A percentile compares a stretch with the other conserved stretches of the same genome.
Conservation (phyloP, 2,329 filamentous ascomycete genomes). For the Fusarium floridanum region DNA sequence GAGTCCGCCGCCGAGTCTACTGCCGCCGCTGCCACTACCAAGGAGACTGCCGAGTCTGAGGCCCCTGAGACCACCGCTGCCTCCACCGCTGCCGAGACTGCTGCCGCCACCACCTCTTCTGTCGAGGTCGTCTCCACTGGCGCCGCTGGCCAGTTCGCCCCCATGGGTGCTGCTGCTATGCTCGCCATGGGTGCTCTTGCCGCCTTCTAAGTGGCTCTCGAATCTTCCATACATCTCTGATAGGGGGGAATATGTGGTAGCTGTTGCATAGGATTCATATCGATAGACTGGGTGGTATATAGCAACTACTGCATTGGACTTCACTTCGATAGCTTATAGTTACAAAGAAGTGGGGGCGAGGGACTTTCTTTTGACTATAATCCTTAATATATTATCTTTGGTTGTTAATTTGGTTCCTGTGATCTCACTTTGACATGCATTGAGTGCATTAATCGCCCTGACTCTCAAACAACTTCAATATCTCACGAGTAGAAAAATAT, state of each 20-base stretch:
- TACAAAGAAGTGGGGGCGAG: neutral
- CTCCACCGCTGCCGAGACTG: neutral
- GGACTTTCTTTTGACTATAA: constrained; percentile 4
- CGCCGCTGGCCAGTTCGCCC: neutral
- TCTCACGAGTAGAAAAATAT: no score
- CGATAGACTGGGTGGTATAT: neutral
- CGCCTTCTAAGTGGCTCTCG: constrained; percentile 2
- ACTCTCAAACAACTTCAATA: no score
- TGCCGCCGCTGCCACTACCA: neutral
- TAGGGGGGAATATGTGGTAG: neutral
- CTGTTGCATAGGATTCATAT: neutral
- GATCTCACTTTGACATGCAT: neutral
- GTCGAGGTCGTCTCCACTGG: neutral
- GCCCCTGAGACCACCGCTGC: neutral
- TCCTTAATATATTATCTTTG: constrained; percentile 1
- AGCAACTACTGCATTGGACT: neutral
- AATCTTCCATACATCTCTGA: neutral
- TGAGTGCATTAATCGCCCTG: neutral
- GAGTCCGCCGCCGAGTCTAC: neutral
- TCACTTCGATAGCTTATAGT: constrained; percentile 7
- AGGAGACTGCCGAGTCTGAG: neutral
- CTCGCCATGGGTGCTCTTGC: constrained; percentile 7
- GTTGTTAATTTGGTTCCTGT: neutral
- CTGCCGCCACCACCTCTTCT: neutral
- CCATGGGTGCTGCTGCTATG: constrained; percentile 10